Percentiles rank a stretch among this genome's conserved stretches.
phyloP scores from a whole-genome alignment of 2,329 filamentous ascomycete genomes.

The Pezicula radicicola region DNA sequence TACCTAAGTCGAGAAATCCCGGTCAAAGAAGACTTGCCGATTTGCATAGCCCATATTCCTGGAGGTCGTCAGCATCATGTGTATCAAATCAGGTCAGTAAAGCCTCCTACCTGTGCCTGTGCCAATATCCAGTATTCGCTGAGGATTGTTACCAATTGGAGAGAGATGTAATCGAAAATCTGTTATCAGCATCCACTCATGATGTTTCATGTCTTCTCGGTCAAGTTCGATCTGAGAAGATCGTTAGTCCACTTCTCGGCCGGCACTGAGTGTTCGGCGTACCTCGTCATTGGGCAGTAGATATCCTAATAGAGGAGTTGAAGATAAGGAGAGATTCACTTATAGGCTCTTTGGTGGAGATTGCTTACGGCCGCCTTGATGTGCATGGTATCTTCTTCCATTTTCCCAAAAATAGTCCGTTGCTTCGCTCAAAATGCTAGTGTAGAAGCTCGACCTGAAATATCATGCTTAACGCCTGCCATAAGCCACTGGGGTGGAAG shows the following conservation, averaged over 20 bases:
- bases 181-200: slow-evolving; percentile 5
- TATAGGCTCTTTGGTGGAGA: too few relatives aligned
- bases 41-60: slow-evolving; percentile 9
- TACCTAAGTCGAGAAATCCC: slow-evolving; percentile 28
- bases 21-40: slow-evolving; percentile 10
- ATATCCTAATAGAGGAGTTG: neutral
- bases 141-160: slow-evolving; percentile 31
- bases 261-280: too few relatives aligned
- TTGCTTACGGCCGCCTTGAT: slow-evolving; percentile 2
- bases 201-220: slow-evolving; percentile 9
- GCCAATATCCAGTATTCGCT: slow-evolving; percentile 33
- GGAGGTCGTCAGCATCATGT: neutral
- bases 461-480: neutral
- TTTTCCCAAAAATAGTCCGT: slow-evolving; percentile 1
- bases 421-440: neutral
- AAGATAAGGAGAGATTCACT: too few relatives aligned
- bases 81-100: neutral
- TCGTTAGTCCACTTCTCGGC: neutral
- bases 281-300: slow-evolving; percentile 1
- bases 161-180: slow-evolving; percentile 19
- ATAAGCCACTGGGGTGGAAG: neutral
- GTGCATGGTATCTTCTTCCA: slow-evolving; percentile 5
- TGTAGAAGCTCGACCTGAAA: neutral
- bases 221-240: slow-evolving; percentile 3
- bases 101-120: slow-evolving; percentile 32